Conservation (phyloP, 2,329 filamentous ascomycete genomes). For the Arthrobotrys entomopaga region DNA sequence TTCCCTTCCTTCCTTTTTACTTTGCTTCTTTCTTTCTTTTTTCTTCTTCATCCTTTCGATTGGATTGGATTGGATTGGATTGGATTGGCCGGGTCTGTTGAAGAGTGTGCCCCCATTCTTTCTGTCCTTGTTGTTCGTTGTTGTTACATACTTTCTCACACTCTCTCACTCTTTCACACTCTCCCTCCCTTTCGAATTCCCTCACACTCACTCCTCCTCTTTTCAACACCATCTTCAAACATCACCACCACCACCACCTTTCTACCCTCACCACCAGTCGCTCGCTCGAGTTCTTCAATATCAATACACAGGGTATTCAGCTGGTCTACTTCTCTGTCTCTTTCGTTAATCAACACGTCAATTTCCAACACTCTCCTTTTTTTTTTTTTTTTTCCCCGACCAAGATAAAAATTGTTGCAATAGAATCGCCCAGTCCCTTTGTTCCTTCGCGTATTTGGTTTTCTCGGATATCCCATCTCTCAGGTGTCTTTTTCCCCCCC, state of each 20-base stretch:
- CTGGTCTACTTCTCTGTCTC: conserved; percentile 54
- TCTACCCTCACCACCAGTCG: conserved; percentile 48
- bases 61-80: background rate
- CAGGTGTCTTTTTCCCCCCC: conserved; percentile 15
- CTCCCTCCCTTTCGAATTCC: background rate
- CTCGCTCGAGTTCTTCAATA: conserved; percentile 53
- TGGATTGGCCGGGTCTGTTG: conserved; percentile 1
- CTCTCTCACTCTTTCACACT: conserved; percentile 7
- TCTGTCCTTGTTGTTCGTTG: too few species aligned
- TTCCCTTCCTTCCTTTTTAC: background rate
- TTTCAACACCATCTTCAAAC: conserved; percentile 11
- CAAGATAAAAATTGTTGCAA: background rate
- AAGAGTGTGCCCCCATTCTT: background rate
- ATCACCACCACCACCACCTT: conserved; percentile 4
- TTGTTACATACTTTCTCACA: too few species aligned
- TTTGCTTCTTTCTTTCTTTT: background rate
- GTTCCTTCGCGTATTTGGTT: conserved; percentile 15
- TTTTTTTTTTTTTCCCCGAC: too few species aligned
- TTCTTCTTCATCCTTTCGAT: background rate
- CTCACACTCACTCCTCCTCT: background rate
- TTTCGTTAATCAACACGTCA: conserved; percentile 24
- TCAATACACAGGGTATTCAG: conserved; percentile 46
- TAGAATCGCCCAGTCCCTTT: background rate
- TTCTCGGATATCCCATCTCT: too few species aligned
- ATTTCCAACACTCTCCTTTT: conserved; percentile 28